phyloP scores from a whole-genome alignment of 768 basidiomycete species.

The Calvatia gigantea region DNA sequence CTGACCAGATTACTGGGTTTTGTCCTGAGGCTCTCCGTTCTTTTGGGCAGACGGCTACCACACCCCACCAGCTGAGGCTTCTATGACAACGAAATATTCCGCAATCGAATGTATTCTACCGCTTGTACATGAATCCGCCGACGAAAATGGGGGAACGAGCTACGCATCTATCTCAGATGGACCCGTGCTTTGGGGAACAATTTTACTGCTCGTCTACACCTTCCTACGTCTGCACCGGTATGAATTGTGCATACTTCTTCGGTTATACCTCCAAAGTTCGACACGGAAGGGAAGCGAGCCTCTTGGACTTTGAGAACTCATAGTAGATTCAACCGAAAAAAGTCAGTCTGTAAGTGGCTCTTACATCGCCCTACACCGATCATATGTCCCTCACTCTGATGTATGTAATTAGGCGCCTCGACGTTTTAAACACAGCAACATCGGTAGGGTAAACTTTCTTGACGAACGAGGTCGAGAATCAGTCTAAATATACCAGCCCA shows the following conservation, averaged over 20 bases:
- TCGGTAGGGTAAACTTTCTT: too few relatives aligned
- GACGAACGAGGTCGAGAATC: too few relatives aligned
- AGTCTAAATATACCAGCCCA: not conserved
- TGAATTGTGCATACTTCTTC: slow-evolving; percentile 24
- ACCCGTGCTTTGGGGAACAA: slow-evolving; percentile 1
- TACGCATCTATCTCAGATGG: slow-evolving; percentile 9
- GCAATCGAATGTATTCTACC: slow-evolving; percentile 1
- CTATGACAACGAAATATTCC: slow-evolving; percentile 4
- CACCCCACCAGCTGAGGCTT: not conserved
- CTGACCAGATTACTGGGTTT: too few relatives aligned
- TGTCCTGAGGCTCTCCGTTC: too few relatives aligned
- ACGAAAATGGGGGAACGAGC: not conserved
- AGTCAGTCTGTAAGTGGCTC: too few relatives aligned
- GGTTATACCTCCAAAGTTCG: slow-evolving; percentile 13
- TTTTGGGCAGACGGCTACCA: too few relatives aligned
- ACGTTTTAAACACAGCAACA: too few relatives aligned
- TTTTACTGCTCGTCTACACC: slow-evolving; percentile 19
- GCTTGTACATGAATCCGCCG: not conserved
- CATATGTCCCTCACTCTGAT: too few relatives aligned
- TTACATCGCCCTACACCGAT: too few relatives aligned
- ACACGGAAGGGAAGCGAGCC: slow-evolving; percentile 28
- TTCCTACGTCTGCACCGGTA: slow-evolving; percentile 28
- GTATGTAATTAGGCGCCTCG: too few relatives aligned
- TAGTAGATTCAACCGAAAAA: too few relatives aligned
- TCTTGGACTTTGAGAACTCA: slow-evolving; percentile 23